Conservation (phyloP, 2,329 filamentous ascomycete species). For the Neofusicoccum kwambonambiense region DNA sequence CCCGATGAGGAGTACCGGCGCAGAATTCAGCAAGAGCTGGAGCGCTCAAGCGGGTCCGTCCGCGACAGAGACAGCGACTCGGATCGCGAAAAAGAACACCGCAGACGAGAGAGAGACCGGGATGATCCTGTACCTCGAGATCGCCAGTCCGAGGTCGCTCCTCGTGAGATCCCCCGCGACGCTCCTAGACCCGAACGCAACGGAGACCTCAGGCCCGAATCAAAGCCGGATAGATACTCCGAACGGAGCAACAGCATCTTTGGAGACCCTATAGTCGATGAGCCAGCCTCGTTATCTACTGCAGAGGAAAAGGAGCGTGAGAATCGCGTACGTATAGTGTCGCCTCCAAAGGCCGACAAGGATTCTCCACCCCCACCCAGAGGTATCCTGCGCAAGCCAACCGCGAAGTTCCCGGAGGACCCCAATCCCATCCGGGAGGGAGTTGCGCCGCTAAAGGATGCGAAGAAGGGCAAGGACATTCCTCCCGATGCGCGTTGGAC, state of each 20-base stretch:
- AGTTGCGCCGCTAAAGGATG: constrained; percentile 89
- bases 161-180: neutral
- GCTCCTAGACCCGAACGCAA: constrained; percentile 23
- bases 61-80: constrained; percentile 32
- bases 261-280: constrained; percentile 32
- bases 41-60: constrained; percentile 30
- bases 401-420: constrained; percentile 81
- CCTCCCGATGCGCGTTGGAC: constrained; percentile 81
- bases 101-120: constrained; percentile 32
- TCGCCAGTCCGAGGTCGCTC: neutral
- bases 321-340: constrained; percentile 59
- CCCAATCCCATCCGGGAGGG: constrained; percentile 80
- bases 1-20: constrained; percentile 53
- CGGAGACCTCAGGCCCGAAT: constrained; percentile 1
- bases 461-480: constrained; percentile 68
- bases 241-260: constrained; percentile 32
- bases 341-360: constrained; percentile 61
- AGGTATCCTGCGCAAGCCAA: constrained; percentile 83
- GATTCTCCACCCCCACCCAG: constrained; percentile 68
- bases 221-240: constrained; percentile 1
- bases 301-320: constrained; percentile 20
- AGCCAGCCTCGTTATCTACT: constrained; percentile 32
- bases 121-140: neutral
- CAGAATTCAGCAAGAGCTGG: constrained; percentile 46
- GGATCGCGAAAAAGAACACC: constrained; percentile 31